Conservation (phyloP, 2,329 filamentous ascomycete genomes). For the Hymenoscyphus salicellus region DNA sequence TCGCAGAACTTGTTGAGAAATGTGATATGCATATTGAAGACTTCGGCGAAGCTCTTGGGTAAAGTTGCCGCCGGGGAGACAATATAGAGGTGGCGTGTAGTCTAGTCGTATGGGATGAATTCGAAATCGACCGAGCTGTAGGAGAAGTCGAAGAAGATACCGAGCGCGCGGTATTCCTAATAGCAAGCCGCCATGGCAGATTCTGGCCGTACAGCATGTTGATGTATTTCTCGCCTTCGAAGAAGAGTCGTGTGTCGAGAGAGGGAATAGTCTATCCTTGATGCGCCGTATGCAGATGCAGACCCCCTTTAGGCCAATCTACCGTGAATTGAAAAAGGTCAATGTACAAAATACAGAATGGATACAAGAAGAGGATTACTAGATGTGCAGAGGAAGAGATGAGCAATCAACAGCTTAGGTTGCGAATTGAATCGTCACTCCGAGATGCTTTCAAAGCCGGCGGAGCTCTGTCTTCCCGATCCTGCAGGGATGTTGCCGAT, state of each 20-base stretch:
- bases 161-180: constrained; percentile 29
- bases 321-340: neutral
- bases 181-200: constrained; percentile 62
- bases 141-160: constrained; percentile 13
- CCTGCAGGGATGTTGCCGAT: neutral
- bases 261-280: neutral
- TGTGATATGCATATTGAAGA: constrained; percentile 47
- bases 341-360: constrained; percentile 6
- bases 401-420: neutral
- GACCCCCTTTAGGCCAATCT: constrained; percentile 2
- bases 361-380: neutral
- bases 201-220: constrained; percentile 62
- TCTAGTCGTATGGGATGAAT: constrained; percentile 19
- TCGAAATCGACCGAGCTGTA: constrained; percentile 16
- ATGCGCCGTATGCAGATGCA: constrained; percentile 10
- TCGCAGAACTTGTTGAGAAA: constrained; percentile 49
- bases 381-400: neutral
- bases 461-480: neutral
- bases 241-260: neutral
- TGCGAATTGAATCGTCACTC: neutral
- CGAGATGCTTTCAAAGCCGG: constrained; percentile 7
- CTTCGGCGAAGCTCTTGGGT: constrained; percentile 58
- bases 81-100: constrained; percentile 23
- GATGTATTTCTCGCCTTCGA: constrained; percentile 11
- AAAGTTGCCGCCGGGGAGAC: constrained; percentile 37